These are phyloP conservation scores for Mycena venus DNA, from an alignment of 768 basidiomycete species.

Conservation along the genomic window DNA sequence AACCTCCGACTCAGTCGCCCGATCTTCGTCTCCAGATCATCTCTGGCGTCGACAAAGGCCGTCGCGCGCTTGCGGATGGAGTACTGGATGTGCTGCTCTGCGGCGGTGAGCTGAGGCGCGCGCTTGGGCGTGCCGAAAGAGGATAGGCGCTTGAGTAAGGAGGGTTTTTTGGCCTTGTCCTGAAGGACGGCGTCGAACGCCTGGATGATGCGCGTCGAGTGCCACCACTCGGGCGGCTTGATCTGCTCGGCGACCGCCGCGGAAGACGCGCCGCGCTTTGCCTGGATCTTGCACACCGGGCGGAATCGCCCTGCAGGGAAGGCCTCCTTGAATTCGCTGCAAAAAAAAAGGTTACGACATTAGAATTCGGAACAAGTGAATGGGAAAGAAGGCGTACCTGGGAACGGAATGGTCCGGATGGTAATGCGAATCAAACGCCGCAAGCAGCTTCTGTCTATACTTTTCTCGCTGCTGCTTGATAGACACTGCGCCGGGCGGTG, in stretches of 20 bases:
- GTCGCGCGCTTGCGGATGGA: conserved; percentile 95
- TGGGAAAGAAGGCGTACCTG: conserved; percentile 54
- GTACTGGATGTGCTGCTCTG: conserved; percentile 88
- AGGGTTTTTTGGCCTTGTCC: conserved; percentile 93
- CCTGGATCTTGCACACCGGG: conserved; percentile 91
- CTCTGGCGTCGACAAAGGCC: conserved; percentile 93
- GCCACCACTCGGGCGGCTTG: conserved; percentile 95
- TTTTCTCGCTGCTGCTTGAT: conserved; percentile 84
- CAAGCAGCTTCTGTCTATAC: conserved; percentile 78
- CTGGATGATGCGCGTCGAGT: conserved; percentile 89
- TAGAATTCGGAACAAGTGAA: neutral
- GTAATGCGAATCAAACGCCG: conserved; percentile 88
- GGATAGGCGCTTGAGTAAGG: conserved; percentile 86
- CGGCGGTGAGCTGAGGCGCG: conserved; percentile 78
- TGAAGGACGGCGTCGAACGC: conserved; percentile 91
- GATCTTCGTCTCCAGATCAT: conserved; percentile 95
- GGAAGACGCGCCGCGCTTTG: conserved; percentile 83
- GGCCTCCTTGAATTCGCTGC: conserved; percentile 93
- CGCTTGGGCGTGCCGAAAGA: conserved; percentile 80
- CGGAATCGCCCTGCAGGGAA: conserved; percentile 94
- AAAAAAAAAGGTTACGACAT: conserved; percentile 29
- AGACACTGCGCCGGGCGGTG: conserved; percentile 82
- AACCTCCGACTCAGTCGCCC: conserved; percentile 87
- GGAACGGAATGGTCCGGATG: conserved; percentile 91
- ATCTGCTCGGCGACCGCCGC: conserved; percentile 91